Percentiles rank a stretch among this genome's conserved stretches.
These are phyloP conservation scores for Solanum phureja DNA, from an alignment of 257 asterid genomes.

Conservation along the genomic window DNA sequence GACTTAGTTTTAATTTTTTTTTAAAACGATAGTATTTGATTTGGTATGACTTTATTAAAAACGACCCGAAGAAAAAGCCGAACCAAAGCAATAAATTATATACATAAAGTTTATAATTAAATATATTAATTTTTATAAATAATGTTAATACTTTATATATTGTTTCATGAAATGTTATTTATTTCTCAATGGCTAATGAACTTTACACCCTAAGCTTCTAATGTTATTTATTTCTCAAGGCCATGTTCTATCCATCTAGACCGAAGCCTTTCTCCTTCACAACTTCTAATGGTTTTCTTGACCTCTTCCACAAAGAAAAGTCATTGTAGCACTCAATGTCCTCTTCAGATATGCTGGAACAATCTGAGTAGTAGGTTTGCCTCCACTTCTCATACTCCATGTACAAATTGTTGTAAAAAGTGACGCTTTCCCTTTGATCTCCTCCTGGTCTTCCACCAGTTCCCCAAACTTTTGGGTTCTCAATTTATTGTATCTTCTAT, in stretches of 20 bases:
- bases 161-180: not conserved
- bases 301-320: not conserved
- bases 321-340: not conserved
- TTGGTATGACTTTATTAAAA: not conserved
- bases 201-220: not conserved
- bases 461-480: not conserved
- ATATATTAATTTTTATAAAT: not conserved
- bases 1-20: not conserved
- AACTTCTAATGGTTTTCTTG: not conserved
- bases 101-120: not conserved
- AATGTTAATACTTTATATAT: not conserved
- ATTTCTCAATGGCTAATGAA: not conserved
- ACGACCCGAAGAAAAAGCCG: not conserved
- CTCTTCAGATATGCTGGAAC: not conserved
- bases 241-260: not conserved
- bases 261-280: not conserved
- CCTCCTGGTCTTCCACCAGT: not conserved
- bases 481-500: not conserved
- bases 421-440: not conserved
- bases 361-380: not conserved
- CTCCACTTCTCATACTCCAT: not conserved
- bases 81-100: not conserved
- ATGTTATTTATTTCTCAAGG: not conserved
- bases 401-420: not conserved
- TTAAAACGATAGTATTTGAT: not conserved